Evolutionary conservation across 345 rosid species (phyloP), one percentile per base, ranked within the genome.

Genomic region (Salix caprea): DNA sequence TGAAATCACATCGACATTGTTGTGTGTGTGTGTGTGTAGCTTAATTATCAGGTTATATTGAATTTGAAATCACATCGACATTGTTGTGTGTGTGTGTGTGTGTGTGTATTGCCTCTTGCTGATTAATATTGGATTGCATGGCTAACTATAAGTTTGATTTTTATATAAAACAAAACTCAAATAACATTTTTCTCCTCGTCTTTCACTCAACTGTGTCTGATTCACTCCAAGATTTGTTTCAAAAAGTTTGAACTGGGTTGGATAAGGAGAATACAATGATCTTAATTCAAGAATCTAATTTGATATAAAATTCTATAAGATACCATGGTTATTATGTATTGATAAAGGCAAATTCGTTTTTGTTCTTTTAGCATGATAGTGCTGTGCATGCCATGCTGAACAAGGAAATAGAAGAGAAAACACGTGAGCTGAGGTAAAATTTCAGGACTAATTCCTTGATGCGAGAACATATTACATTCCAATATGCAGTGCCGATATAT

Each of bases 381-480:
- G 54, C 67, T 54, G 34, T 56, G n/a, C 14, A 34, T 18, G 76
- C 73, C 44, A 72, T 32, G 8, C 26, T 87, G 79, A 79, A 74
- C 78, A 81, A 64, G 74, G 88, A 87, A 81, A 26, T 85, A 36
- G 71, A 67, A 24, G 85, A 85, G 14, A 87, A 65, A 77, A 83
- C 77, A 50, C 81, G 3, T 65, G 83, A 85, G 62, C 78, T 87
- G 32, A 84, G 88, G 90, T 87, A 85, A 67, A 65, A 28, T 21
- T 46, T 21, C 37, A 36, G 34, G 62, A n/a, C 2, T n/a, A 56
- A 56, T n/a, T n/a, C n/a, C 44, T n/a, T 23, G 24, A 16, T 37
- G 67, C n/a, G n/a, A 19, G 9, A 9, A 4, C 16, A 66, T 24
- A 34, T 66, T 9, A 56, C 28, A 56, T 56, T 56, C 14, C 62